These are phyloP conservation scores for Pseudozyma tsukubaensis DNA, from an alignment of 1,284 basidiomycete species.

Conservation along the genomic window DNA sequence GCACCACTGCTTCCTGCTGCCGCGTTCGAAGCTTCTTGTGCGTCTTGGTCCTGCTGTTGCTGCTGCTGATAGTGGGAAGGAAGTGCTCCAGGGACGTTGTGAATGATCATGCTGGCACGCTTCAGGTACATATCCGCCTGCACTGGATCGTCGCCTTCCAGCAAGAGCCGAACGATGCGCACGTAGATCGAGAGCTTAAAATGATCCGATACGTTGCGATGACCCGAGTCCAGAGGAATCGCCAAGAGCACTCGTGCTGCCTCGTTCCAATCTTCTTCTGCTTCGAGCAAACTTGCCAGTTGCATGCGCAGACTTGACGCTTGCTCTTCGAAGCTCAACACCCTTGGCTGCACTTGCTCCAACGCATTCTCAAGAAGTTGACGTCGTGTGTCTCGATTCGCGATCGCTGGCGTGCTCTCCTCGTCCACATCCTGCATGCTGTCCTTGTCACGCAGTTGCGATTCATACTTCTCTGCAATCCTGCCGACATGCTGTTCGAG, in stretches of 20 bases:
- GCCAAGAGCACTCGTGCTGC: slow-evolving; percentile 90
- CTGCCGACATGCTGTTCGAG: slow-evolving; percentile 72
- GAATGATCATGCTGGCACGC: slow-evolving; percentile 88
- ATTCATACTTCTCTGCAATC: slow-evolving; percentile 74
- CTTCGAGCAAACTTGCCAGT: slow-evolving; percentile 86
- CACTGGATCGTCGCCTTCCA: slow-evolving; percentile 93
- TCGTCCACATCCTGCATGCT: slow-evolving; percentile 31
- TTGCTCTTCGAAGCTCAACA: slow-evolving; percentile 92
- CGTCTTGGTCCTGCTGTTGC: slow-evolving; percentile 16
- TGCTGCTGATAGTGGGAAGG: slow-evolving; percentile 32
- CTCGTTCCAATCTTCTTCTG: slow-evolving; percentile 89
- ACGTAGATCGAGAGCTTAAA: slow-evolving; percentile 92
- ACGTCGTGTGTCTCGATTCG: slow-evolving; percentile 43
- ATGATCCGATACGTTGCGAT: slow-evolving; percentile 80
- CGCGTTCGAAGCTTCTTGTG: slow-evolving; percentile 2
- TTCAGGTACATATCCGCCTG: slow-evolving; percentile 96
- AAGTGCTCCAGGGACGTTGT: slow-evolving; percentile 69
- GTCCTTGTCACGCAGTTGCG: slow-evolving; percentile 70
- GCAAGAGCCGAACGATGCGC: slow-evolving; percentile 90
- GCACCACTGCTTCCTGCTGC: background rate
- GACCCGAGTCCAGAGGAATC: slow-evolving; percentile 90
- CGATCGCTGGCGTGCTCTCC: slow-evolving; percentile 42
- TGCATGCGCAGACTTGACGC: slow-evolving; percentile 84
- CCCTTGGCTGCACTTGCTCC: slow-evolving; percentile 78
- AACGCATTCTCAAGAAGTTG: slow-evolving; percentile 80